Conservation (phyloP, 2,329 filamentous ascomycete species). For the Drechslera avenae region DNA sequence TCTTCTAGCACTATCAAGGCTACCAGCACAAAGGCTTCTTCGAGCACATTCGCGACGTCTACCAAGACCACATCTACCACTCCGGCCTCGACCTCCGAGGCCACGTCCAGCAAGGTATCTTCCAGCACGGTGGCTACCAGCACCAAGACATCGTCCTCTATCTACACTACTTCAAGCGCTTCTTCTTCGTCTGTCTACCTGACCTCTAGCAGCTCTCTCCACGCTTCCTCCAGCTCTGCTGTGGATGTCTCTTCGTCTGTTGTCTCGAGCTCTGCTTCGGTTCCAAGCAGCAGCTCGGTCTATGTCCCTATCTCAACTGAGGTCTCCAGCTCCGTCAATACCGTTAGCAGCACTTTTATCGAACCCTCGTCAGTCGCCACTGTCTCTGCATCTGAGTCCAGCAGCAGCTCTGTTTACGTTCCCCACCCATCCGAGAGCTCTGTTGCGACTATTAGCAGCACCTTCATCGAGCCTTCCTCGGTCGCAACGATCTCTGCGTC, state of each 20-base stretch:
- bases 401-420: neutral
- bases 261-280: neutral
- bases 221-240: slow-evolving; percentile 5
- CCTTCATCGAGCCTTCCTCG: slow-evolving; percentile 1
- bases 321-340: too few relatives aligned
- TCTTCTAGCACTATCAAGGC: slow-evolving; percentile 13
- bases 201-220: neutral
- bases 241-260: slow-evolving; percentile 2
- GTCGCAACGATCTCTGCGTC: neutral
- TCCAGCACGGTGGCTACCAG: neutral
- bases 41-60: neutral
- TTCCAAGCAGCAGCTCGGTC: slow-evolving; percentile 6
- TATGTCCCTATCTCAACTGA: neutral
- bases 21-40: neutral
- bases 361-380: slow-evolving; percentile 3
- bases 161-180: slow-evolving; percentile 1
- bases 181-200: neutral
- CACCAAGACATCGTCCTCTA: slow-evolving; percentile 1
- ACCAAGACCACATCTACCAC: neutral
- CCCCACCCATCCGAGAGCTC: neutral
- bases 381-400: neutral
- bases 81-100: neutral
- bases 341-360: neutral
- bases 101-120: neutral
- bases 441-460: slow-evolving; percentile 2